Conservation (phyloP, 768 basidiomycete genomes). For the Artomyces pyxidatus region DNA sequence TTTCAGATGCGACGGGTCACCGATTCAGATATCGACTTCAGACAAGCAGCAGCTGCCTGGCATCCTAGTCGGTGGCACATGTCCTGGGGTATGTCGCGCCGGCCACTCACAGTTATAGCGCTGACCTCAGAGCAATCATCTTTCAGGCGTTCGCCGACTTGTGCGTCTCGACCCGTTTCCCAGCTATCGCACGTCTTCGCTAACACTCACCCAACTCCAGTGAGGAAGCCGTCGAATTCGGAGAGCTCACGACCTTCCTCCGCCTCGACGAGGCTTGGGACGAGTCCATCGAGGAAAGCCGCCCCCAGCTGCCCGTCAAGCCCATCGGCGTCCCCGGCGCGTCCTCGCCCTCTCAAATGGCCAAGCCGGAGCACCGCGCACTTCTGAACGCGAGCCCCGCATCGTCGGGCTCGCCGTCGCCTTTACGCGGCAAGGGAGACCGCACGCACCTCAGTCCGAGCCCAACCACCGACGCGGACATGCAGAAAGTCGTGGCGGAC, state of each 20-base stretch:
- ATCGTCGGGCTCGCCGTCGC: conserved; percentile 24
- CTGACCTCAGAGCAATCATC: neutral
- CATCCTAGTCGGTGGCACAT: conserved; percentile 69
- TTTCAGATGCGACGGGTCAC: neutral
- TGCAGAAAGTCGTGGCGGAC: conserved; percentile 2
- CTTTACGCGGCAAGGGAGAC: conserved; percentile 11
- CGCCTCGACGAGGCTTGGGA: conserved; percentile 68
- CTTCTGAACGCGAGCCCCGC: conserved; percentile 36
- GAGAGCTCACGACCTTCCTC: conserved; percentile 62
- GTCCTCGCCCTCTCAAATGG: conserved; percentile 63
- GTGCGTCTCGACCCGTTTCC: conserved; percentile 33
- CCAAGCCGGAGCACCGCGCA: conserved; percentile 61
- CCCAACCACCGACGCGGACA: neutral
- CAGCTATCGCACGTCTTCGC: conserved; percentile 7
- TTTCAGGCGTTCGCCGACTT: conserved; percentile 64
- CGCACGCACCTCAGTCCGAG: neutral
- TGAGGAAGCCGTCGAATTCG: conserved; percentile 80
- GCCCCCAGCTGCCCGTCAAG: conserved; percentile 42
- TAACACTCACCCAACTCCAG: conserved; percentile 27
- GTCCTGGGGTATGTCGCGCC: conserved; percentile 56
- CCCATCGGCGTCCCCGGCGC: conserved; percentile 82
- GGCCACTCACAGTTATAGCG: conserved; percentile 3
- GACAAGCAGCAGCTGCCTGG: conserved; percentile 84
- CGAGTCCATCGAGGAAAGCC: conserved; percentile 47
- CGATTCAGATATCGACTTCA: conserved; percentile 22